Conservation (phyloP, 2,329 filamentous ascomycete genomes). For the Cercospora nicotianae region DNA sequence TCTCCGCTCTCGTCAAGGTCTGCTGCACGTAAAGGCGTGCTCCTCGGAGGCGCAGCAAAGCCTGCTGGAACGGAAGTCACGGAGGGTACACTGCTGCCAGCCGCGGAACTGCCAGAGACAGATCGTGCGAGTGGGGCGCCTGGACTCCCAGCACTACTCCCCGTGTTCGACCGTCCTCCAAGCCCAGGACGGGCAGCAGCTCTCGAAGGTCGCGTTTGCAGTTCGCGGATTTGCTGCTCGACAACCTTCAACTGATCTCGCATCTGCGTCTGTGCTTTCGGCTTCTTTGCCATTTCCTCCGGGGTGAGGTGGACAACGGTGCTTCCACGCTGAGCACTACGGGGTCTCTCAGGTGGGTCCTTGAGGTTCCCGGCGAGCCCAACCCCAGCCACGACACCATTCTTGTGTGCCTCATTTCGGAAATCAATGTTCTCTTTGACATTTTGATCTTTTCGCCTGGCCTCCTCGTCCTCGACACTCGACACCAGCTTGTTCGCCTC, state of each 20-base stretch:
- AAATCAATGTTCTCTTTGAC: conserved; percentile 5
- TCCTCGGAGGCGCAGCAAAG: neutral
- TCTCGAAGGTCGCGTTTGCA: conserved; percentile 11
- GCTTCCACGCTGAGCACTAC: conserved; percentile 19
- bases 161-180: neutral
- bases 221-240: conserved; percentile 23
- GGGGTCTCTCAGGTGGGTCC: conserved; percentile 19
- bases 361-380: neutral
- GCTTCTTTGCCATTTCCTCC: conserved; percentile 30
- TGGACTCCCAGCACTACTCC: neutral
- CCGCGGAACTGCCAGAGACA: neutral
- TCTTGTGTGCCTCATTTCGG: neutral
- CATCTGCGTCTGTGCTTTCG: conserved; percentile 23
- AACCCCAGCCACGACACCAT: neutral
- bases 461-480: conserved; percentile 30
- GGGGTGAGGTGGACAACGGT: conserved; percentile 31
- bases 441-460: neutral
- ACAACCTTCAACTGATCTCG: conserved; percentile 21
- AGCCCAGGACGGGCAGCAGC: conserved; percentile 3
- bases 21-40: conserved; percentile 1
- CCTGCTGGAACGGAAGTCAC: neutral
- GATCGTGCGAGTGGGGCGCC: neutral
- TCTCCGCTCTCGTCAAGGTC: neutral
- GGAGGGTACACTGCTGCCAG: neutral
- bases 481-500: conserved; percentile 48